Base-by-base conservation (phyloP, 106 monocot genomes). In the Vanilla planifolia region DNA sequence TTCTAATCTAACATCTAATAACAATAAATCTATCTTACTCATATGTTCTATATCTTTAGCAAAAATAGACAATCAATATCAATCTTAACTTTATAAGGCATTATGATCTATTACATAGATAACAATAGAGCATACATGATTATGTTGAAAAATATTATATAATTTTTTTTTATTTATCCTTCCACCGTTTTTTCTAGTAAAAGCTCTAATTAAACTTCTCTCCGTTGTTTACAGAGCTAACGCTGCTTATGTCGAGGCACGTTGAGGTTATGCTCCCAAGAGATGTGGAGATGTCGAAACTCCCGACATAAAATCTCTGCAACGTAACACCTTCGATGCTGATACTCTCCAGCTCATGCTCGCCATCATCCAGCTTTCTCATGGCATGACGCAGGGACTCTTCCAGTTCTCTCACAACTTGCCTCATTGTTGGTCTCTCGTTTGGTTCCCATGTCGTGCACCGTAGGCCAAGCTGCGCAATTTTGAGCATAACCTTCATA, bases 401-500 rank as follows among this genome's bases (percentile, higher is more conserved):
- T 46, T 76, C 76, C 13, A 76, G 51, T 14, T 70, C 65, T 33
- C 20, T 40, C 14, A 33, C 65, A 23, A 70, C 64, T 37, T 76
- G 59, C 15, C 32, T 59, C 70, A 76, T 76, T 0, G 58, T 59
- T 3, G 76, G 76, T 8, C 76, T 47, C 10, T 51, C 43, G 51
- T 65, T 70, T 0, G 69, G 76, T 3, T 14, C 23, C 33, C 70
- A 60, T 8, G 17, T 65, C 0, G 65, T 64, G 24, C 76, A 76
- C 45, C 39, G 52, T 17, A 76, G 64, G 5, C 69, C 76, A 16
- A 76, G 21, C 14, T 50, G 58, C 37, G 70, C 76, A 64, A 76
- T 76, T 59, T 51, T 70, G 2, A 76, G 51, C 76, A 76, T 65
- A 50, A 60, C 43, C 46, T 70, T 60, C 65, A 70, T 70, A 65